phyloP scores from a whole-genome alignment of 2,329 filamentous ascomycete species.

The Pseudovirgaria hyperparasitica region DNA sequence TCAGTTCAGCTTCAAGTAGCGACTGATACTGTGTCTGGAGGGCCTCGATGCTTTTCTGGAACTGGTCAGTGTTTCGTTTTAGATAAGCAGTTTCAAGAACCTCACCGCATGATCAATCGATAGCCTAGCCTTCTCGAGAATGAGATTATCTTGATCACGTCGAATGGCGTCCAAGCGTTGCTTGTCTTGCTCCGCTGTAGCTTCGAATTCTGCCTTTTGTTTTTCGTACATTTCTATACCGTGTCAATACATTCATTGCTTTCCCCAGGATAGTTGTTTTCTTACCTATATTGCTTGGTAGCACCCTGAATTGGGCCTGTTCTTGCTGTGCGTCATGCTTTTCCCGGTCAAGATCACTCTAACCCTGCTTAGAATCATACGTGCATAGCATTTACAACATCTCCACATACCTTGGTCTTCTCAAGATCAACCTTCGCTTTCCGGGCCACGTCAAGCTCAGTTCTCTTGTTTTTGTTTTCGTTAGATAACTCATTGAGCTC shows the following conservation, averaged over 20 bases:
- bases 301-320: constrained; percentile 48
- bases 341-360: constrained; percentile 48
- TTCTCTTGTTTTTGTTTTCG: constrained; percentile 26
- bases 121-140: constrained; percentile 21
- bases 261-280: constrained; percentile 6
- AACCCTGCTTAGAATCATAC: too few species aligned
- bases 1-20: constrained; percentile 56
- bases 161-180: constrained; percentile 1
- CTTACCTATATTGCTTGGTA: constrained; percentile 62
- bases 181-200: constrained; percentile 5
- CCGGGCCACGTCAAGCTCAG: constrained; percentile 18
- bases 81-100: constrained; percentile 8
- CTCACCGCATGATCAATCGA: constrained; percentile 44
- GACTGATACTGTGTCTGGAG: constrained; percentile 51
- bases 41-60: constrained; percentile 44
- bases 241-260: too few species aligned
- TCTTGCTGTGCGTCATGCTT: constrained; percentile 58
- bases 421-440: constrained; percentile 11
- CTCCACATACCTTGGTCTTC: constrained; percentile 16
- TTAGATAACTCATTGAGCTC: constrained; percentile 44
- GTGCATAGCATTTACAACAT: constrained; percentile 2
- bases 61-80: constrained; percentile 9
- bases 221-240: too few species aligned
- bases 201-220: constrained; percentile 25
- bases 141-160: constrained; percentile 10